Evolutionary conservation across 2,329 filamentous ascomycete species (phyloP).

Genomic region (Parastagonospora nodorum): DNA sequence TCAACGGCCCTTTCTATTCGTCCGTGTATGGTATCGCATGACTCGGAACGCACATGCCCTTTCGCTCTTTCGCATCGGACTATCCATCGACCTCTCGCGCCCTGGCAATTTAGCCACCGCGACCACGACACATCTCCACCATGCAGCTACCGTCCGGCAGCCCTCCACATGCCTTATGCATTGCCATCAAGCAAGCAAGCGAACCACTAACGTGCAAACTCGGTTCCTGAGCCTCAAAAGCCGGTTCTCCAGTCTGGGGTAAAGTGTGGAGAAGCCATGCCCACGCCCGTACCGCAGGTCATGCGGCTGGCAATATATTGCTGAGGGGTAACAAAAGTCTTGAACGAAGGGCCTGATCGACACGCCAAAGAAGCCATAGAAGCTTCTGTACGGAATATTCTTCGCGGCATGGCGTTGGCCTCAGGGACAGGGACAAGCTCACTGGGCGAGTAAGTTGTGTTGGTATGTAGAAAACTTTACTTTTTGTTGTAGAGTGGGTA

Average conservation of each 20-base stretch:
- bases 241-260: slow-evolving; percentile 20
- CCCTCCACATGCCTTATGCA: no score
- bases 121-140: slow-evolving; percentile 2
- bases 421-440: slow-evolving; percentile 13
- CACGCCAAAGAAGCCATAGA: slow-evolving; percentile 9
- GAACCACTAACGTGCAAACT: slow-evolving; percentile 3
- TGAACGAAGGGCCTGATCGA: slow-evolving; percentile 4
- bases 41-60: slow-evolving; percentile 13
- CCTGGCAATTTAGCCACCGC: slow-evolving; percentile 10
- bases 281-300: slow-evolving; percentile 4
- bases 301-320: slow-evolving; percentile 17
- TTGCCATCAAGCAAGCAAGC: slow-evolving; percentile 1
- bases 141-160: not conserved
- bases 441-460: slow-evolving; percentile 10
- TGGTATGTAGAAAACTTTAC: not conserved
- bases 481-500: no score
- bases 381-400: slow-evolving; percentile 19
- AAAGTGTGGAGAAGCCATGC: slow-evolving; percentile 22
- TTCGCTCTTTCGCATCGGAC: not conserved
- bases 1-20: not conserved
- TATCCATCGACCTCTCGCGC: not conserved
- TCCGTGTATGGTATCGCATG: slow-evolving; percentile 4
- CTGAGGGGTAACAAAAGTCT: not conserved
- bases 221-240: slow-evolving; percentile 33
- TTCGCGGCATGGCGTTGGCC: slow-evolving; percentile 6